phyloP scores from a whole-genome alignment of 2,329 filamentous ascomycete species.

The Stenocarpella maydis region DNA sequence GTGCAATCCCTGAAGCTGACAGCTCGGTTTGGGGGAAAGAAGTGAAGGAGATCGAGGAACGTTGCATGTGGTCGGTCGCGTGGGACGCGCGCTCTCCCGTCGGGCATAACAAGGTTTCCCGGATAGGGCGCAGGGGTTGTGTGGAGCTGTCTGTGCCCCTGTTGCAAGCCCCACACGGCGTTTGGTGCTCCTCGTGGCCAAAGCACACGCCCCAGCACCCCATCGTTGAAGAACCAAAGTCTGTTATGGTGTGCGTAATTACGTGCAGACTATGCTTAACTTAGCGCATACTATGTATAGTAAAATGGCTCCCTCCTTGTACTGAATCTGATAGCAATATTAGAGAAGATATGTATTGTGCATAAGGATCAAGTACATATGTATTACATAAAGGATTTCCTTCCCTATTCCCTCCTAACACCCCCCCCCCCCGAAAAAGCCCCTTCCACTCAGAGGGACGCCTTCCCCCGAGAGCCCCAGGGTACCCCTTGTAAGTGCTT shows the following conservation, averaged over 20 bases:
- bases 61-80: neutral
- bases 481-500: too few relatives aligned
- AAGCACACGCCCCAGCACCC: conserved; percentile 15
- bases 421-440: too few relatives aligned
- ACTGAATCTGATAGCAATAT: too few relatives aligned
- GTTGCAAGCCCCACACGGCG: neutral
- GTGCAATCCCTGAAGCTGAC: conserved; percentile 5
- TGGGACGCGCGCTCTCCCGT: conserved; percentile 1
- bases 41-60: neutral
- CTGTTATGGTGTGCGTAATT: neutral
- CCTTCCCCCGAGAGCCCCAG: too few relatives aligned
- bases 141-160: neutral
- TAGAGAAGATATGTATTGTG: too few relatives aligned
- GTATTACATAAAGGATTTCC: too few relatives aligned
- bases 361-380: too few relatives aligned
- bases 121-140: conserved; percentile 6
- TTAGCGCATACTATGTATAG: too few relatives aligned
- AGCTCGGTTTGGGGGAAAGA: neutral
- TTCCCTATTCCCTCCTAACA: too few relatives aligned
- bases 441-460: too few relatives aligned
- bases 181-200: neutral
- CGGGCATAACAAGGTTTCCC: conserved; percentile 8
- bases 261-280: neutral
- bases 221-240: neutral
- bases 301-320: too few relatives aligned